phyloP scores from a whole-genome alignment of 2,329 filamentous ascomycete genomes.

The Alternaria atra region DNA sequence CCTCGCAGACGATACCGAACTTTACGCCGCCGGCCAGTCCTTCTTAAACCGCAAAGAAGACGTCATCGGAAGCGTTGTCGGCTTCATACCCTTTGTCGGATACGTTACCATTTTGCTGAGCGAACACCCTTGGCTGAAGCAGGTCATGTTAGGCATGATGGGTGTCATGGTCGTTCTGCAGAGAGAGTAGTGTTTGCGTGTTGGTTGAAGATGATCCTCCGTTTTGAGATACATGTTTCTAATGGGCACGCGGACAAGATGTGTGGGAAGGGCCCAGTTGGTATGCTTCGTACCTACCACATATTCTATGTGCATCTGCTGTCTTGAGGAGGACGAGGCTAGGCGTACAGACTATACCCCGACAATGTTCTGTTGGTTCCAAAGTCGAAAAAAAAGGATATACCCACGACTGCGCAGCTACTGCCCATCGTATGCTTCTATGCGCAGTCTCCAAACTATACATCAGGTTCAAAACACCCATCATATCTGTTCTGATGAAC shows the following conservation, averaged over 20 bases:
- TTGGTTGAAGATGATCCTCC: neutral
- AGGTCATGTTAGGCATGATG: constrained; percentile 93
- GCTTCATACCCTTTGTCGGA: constrained; percentile 92
- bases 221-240: neutral
- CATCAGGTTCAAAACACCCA: neutral
- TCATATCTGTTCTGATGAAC: neutral
- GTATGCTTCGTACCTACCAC: neutral
- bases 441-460: neutral
- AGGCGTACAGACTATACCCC: constrained; percentile 13
- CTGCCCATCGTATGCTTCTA: neutral
- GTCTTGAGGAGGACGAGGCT: constrained; percentile 7
- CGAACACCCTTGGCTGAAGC: constrained; percentile 97
- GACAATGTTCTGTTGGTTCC: neutral
- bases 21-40: constrained; percentile 86
- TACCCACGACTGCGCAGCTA: neutral
- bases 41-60: constrained; percentile 83
- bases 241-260: neutral
- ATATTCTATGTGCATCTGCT: neutral
- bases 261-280: neutral
- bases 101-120: constrained; percentile 96
- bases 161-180: constrained; percentile 92
- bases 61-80: constrained; percentile 91
- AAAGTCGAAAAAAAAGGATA: constrained; percentile 5
- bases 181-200: constrained; percentile 71
- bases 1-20: constrained; percentile 87